phyloP scores from a whole-genome alignment of 2,329 filamentous ascomycete genomes.

The Geosmithia flava region DNA sequence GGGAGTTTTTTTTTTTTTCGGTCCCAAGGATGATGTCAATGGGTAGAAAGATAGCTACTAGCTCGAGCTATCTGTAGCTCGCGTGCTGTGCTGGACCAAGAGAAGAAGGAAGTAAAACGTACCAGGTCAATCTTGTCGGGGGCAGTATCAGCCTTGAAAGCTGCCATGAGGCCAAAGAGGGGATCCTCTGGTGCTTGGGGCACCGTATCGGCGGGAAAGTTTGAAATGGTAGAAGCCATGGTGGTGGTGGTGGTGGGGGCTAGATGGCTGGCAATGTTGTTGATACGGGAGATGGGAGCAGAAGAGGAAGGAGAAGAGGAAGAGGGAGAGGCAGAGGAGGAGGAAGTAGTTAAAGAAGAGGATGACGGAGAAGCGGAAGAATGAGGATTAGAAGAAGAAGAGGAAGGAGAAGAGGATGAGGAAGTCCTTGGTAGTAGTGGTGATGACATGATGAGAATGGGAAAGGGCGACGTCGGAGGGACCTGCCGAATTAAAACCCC shows the following conservation, averaged over 20 bases:
- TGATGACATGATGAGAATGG: neutral
- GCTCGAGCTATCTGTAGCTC: too few relatives aligned
- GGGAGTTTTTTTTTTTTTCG: neutral
- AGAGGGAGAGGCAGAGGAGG: neutral
- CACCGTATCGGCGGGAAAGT: slow-evolving; percentile 65
- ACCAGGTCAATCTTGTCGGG: slow-evolving; percentile 86
- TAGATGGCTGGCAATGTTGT: slow-evolving; percentile 60
- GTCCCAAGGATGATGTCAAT: too few relatives aligned
- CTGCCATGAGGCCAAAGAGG: slow-evolving; percentile 84
- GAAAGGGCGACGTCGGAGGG: neutral
- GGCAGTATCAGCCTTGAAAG: slow-evolving; percentile 67
- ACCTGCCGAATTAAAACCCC: neutral
- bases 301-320: neutral
- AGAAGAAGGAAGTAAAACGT: slow-evolving; percentile 16
- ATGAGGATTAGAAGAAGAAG: slow-evolving; percentile 6
- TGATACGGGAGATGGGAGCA: slow-evolving; percentile 38
- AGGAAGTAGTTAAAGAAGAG: slow-evolving; percentile 1
- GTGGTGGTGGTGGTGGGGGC: slow-evolving; percentile 10
- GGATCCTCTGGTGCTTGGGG: slow-evolving; percentile 90
- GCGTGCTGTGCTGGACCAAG: too few relatives aligned
- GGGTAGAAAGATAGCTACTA: too few relatives aligned
- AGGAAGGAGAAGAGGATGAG: neutral
- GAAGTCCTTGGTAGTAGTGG: neutral
- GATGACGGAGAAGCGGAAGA: slow-evolving; percentile 16
- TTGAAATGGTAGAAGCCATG: slow-evolving; percentile 33